Evolutionary conservation across 176 grass and related monocot genomes (phyloP), one percentile per base, ranked within the genome.

Genomic region (Carex littledalei): DNA sequence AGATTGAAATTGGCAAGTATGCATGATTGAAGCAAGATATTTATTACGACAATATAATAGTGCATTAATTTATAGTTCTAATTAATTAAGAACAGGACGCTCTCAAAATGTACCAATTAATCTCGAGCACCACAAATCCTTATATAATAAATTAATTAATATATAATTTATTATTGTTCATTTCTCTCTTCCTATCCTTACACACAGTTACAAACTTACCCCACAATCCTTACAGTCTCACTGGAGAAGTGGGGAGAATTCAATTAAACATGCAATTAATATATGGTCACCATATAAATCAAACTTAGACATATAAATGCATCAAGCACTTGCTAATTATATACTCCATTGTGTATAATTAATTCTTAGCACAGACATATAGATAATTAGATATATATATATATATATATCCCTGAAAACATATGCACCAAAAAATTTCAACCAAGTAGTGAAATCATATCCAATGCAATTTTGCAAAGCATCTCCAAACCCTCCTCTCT

Each of bases 381-480:
- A 83, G 8, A 39, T 81, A 81, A 6, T 35, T 35, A 39, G 4
- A 39, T 8, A 57, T 54, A 47, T 10, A 54, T 17, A 29, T 49
- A 56, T 35, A 63, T 82, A 83, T 41, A 20, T 17, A 29, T 49
- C 24, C 50, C 9, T 18, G 14, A 84, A 54, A 26, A 10, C 65
- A 86, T 35, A 43, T 60, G 39, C 58, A 64, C 24, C 21, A n/a
- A 66, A 67, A 34, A 21, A 17, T 15, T 22, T 86, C 60, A 66
- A 63, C 60, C 79, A 68, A 89, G 86, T 57, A 97, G 87, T 14
- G 92, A 84, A 55, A 98, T 94, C 83, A 98, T 94, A 81, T 91
- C 92, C 73, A 94, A 85, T 29, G 95, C 73, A 8, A 94, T 86
- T 39, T 89, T 88, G 89, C 95, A 98, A 29, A 98, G 89, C 84